Evolutionary conservation across 371 early-diverging fungal genomes (phyloP).

Genomic region (Rhizopus sp.): DNA sequence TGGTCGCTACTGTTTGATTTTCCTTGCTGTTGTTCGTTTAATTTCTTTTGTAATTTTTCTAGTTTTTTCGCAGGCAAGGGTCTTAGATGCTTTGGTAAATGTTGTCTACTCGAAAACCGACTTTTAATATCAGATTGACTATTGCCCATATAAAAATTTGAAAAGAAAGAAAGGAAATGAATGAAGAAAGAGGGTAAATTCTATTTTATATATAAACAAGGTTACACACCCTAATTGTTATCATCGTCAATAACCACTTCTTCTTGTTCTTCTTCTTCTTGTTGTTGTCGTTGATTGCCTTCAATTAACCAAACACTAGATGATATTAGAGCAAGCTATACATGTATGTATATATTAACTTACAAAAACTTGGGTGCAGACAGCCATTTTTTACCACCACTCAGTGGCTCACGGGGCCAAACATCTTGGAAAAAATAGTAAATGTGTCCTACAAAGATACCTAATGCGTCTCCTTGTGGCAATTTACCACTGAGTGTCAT

Average conservation of each 20-base stretch:
- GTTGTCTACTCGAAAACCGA: neutral
- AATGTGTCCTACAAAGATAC: constrained; percentile 88
- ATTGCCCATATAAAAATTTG: constrained; percentile 11
- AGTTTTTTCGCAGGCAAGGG: constrained; percentile 2
- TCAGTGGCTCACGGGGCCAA: constrained; percentile 79
- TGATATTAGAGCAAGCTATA: neutral
- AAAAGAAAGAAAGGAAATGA: constrained; percentile 2
- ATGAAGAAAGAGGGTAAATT: neutral
- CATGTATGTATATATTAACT: constrained; percentile 11
- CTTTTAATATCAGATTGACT: constrained; percentile 11
- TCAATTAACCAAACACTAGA: constrained; percentile 25
- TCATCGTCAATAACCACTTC: constrained; percentile 8
- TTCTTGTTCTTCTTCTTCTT: constrained; percentile 3
- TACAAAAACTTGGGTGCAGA: constrained; percentile 69
- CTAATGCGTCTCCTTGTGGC: constrained; percentile 83
- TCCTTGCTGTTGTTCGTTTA: neutral
- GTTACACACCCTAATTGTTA: neutral
- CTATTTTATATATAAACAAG: neutral
- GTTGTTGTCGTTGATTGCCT: constrained; percentile 17
- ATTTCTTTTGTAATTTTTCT: neutral
- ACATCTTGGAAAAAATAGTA: constrained; percentile 95
- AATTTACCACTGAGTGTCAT: constrained; percentile 67
- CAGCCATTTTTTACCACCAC: constrained; percentile 60
- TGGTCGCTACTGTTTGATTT: too few species aligned
- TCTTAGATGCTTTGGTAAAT: neutral